A percentile compares a stretch with the other conserved stretches of the same genome.
Conservation (phyloP, 2,329 filamentous ascomycete species). For the Fusarium torreyae region DNA sequence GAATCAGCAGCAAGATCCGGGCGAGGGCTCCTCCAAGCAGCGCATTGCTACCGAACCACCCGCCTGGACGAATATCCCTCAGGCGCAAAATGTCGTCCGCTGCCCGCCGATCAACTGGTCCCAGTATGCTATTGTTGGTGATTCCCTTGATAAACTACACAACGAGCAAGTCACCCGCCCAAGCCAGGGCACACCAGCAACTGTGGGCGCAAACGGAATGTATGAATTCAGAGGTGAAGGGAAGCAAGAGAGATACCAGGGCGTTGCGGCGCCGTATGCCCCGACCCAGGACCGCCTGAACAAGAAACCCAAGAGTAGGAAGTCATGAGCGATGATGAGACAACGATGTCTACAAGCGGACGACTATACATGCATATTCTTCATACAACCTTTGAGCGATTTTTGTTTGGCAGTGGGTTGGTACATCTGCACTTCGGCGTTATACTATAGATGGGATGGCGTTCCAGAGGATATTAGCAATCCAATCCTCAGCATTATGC, state of each 20-base stretch:
- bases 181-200: conserved; percentile 67
- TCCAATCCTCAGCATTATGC: conserved; percentile 12
- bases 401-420: conserved; percentile 8
- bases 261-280: conserved; percentile 70
- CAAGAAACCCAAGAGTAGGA: conserved; percentile 56
- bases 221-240: conserved; percentile 67
- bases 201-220: conserved; percentile 59
- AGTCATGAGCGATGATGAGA: conserved; percentile 43
- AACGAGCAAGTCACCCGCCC: conserved; percentile 81
- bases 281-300: conserved; percentile 67
- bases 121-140: conserved; percentile 90
- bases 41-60: conserved; percentile 46
- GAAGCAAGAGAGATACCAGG: conserved; percentile 62
- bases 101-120: conserved; percentile 95
- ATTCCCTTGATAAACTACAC: conserved; percentile 85
- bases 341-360: conserved; percentile 25
- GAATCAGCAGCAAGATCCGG: conserved; percentile 48
- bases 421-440: conserved; percentile 27
- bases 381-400: conserved; percentile 29
- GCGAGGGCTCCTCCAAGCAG: conserved; percentile 44
- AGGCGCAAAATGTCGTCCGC: conserved; percentile 85
- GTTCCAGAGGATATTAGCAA: conserved; percentile 27
- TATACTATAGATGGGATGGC: conserved; percentile 32
- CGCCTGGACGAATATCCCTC: conserved; percentile 77
- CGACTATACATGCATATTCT: conserved; percentile 17